These are phyloP conservation scores for Microsporum ferrugineum DNA, from an alignment of 2,329 filamentous ascomycete species.

Conservation along the genomic window DNA sequence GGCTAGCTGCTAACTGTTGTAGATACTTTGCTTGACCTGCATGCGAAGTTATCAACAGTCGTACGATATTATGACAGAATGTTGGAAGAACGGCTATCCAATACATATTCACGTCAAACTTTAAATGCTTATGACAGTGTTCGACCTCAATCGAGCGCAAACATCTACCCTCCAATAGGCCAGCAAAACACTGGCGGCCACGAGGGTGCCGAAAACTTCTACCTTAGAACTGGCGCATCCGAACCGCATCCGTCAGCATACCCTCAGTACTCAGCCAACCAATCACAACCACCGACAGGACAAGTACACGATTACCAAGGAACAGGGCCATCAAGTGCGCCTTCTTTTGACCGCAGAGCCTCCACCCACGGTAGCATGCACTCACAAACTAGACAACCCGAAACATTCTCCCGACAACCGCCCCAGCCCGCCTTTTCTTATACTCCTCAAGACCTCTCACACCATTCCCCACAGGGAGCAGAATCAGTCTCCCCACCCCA, in stretches of 20 bases:
- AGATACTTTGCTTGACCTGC: conserved; percentile 88
- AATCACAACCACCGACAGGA: neutral
- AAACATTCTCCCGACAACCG: neutral
- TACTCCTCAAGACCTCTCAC: neutral
- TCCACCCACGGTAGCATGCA: neutral
- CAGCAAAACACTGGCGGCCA: conserved; percentile 39
- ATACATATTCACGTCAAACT: conserved; percentile 75
- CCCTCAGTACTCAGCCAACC: neutral
- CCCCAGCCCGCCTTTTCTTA: neutral
- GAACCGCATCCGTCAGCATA: neutral
- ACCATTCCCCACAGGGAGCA: neutral
- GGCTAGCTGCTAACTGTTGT: neutral
- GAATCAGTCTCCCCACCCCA: neutral
- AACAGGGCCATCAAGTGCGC: neutral
- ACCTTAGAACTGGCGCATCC: conserved; percentile 2
- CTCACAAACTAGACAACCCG: neutral
- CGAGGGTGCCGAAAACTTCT: conserved; percentile 31
- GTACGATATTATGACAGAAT: conserved; percentile 97
- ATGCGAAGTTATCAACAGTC: conserved; percentile 89
- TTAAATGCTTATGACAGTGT: conserved; percentile 48
- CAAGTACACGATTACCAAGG: conserved; percentile 5
- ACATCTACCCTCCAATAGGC: conserved; percentile 61
- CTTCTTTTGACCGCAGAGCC: neutral
- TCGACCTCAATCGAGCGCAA: conserved; percentile 41
- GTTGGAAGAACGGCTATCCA: conserved; percentile 89